Conservation (phyloP, 768 basidiomycete genomes). For the Gymnopilus dilepis region DNA sequence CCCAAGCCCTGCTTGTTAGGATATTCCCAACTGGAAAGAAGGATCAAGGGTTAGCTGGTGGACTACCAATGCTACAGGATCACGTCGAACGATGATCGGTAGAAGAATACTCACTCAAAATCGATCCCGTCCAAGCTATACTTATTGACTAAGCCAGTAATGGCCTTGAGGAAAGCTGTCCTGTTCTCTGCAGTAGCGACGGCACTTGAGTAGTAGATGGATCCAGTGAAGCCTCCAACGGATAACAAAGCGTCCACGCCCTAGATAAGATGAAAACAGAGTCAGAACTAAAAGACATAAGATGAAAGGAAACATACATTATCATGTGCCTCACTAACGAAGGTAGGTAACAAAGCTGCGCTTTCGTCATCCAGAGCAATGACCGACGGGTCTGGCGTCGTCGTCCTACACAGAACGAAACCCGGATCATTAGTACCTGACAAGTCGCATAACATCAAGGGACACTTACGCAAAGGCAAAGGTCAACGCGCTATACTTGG, state of each 20-base stretch:
- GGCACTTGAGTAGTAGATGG: conserved; percentile 63
- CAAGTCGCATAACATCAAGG: neutral
- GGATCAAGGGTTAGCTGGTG: neutral
- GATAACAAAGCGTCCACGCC: conserved; percentile 59
- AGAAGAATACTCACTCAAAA: conserved; percentile 44
- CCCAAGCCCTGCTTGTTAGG: conserved; percentile 70
- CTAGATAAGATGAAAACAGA: conserved; percentile 37
- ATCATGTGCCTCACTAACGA: conserved; percentile 53
- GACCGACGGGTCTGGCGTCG: conserved; percentile 37
- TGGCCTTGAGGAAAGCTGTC: conserved; percentile 67
- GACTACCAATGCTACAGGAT: neutral
- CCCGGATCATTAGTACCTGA: too few species aligned
- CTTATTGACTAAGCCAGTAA: conserved; percentile 49
- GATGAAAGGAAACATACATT: conserved; percentile 38
- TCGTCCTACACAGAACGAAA: conserved; percentile 32
- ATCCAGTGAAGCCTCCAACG: conserved; percentile 77
- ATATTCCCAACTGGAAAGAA: conserved; percentile 76
- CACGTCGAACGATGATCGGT: neutral
- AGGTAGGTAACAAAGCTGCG: conserved; percentile 51
- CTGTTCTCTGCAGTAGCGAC: conserved; percentile 63
- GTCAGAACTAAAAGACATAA: neutral
- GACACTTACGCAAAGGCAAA: conserved; percentile 53
- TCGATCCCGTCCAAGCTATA: conserved; percentile 67
- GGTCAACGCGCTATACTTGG: conserved; percentile 54
- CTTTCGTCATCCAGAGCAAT: conserved; percentile 49